Percentiles rank a stretch among this genome's conserved stretches.
Conservation (phyloP, 192 early-diverging fungal species). For the Coemansia sp. region DNA sequence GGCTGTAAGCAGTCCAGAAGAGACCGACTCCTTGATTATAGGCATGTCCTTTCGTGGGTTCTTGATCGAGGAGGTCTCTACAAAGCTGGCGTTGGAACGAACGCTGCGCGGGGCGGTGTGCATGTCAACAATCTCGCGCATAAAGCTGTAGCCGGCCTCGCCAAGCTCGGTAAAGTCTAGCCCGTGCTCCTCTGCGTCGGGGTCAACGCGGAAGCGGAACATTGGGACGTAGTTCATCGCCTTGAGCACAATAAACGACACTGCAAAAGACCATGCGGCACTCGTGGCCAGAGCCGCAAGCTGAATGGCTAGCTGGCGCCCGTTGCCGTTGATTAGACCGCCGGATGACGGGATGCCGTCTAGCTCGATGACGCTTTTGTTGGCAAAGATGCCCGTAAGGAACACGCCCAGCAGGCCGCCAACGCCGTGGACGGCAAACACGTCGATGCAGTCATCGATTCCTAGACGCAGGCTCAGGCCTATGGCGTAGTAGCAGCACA, state of each 20-base stretch:
- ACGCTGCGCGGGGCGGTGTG: neutral
- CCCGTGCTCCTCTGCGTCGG: constrained; percentile 53
- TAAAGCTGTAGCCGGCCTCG: constrained; percentile 50
- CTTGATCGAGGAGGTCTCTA: constrained; percentile 13
- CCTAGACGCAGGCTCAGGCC: constrained; percentile 61
- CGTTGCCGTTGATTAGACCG: constrained; percentile 68
- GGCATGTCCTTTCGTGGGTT: constrained; percentile 27
- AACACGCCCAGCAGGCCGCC: constrained; percentile 75
- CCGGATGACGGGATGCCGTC: constrained; percentile 54
- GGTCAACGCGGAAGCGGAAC: constrained; percentile 52
- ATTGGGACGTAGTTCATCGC: constrained; percentile 56
- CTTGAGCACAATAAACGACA: constrained; percentile 55
- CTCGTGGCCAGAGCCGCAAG: constrained; percentile 61
- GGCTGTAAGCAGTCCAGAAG: constrained; percentile 6
- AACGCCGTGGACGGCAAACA: constrained; percentile 72
- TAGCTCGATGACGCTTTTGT: constrained; percentile 65
- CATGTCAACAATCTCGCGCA: constrained; percentile 15
- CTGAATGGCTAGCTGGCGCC: constrained; percentile 65
- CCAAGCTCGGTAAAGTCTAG: constrained; percentile 53
- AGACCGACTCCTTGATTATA: constrained; percentile 17
- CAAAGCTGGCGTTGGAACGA: constrained; percentile 8
- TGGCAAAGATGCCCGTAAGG: constrained; percentile 90
- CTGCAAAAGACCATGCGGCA: constrained; percentile 59
- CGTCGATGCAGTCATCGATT: constrained; percentile 81
- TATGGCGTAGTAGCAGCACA: constrained; percentile 63